Conservation (phyloP, 1,284 basidiomycete species). For the Melampsora americana region DNA sequence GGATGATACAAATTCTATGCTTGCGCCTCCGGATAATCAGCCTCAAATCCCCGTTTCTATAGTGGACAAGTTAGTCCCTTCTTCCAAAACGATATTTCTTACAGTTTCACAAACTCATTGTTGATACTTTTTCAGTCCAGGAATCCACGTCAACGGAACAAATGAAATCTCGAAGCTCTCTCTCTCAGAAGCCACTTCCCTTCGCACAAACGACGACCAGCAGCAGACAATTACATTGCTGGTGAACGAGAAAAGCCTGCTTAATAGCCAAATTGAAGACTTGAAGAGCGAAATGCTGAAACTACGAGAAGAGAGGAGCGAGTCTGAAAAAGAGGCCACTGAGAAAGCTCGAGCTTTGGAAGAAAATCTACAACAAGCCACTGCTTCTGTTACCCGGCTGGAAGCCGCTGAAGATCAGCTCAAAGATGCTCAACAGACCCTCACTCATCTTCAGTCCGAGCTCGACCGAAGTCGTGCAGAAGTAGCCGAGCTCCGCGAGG, state of each 20-base stretch:
- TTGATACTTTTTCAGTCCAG: not conserved
- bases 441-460: slow-evolving; percentile 7
- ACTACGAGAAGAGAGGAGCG: slow-evolving; percentile 3
- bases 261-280: slow-evolving; percentile 27
- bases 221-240: slow-evolving; percentile 36
- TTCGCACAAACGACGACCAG: slow-evolving; percentile 8
- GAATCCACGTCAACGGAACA: not conserved
- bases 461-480: slow-evolving; percentile 11
- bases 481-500: slow-evolving; percentile 27
- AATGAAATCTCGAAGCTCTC: not conserved
- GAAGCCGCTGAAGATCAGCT: slow-evolving; percentile 28
- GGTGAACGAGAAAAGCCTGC: slow-evolving; percentile 34
- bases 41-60: not conserved
- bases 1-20: not conserved
- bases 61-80: not conserved
- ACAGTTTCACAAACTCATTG: not conserved
- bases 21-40: not conserved
- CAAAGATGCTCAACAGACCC: not conserved
- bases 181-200: not conserved
- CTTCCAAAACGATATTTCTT: not conserved
- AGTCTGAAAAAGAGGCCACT: slow-evolving; percentile 11
- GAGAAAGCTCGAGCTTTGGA: slow-evolving; percentile 6
- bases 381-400: not conserved
- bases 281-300: slow-evolving; percentile 22
- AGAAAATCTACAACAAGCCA: slow-evolving; percentile 21